A percentile compares a stretch with the other conserved stretches of the same genome.
Conservation (phyloP, 2,329 filamentous ascomycete genomes). For the Mycosphaerella arachidis region DNA sequence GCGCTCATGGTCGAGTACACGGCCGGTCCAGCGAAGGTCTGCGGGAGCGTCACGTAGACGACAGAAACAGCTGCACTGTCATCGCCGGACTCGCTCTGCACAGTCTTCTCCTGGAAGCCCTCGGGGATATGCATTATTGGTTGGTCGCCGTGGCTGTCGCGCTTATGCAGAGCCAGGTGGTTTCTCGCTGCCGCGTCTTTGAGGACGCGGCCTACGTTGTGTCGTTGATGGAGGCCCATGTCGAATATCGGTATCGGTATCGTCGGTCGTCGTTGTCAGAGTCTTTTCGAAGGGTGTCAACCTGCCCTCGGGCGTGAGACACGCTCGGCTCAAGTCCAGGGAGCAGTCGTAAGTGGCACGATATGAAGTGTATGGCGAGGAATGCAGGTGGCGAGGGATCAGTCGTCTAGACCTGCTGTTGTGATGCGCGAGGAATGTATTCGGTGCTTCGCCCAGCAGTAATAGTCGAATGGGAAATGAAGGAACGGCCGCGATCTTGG, state of each 20-base stretch:
- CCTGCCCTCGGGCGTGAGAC: conserved; percentile 1
- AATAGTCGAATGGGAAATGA: conserved; percentile 4
- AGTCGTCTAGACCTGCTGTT: conserved; percentile 14
- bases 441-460: conserved; percentile 2
- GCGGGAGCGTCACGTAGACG: conserved; percentile 52
- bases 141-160: conserved; percentile 24
- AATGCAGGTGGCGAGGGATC: conserved; percentile 13
- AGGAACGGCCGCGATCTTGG: conserved; percentile 14
- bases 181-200: conserved; percentile 24
- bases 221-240: conserved; percentile 30
- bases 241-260: conserved; percentile 1
- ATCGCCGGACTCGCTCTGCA: not conserved
- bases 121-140: conserved; percentile 27
- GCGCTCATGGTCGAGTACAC: conserved; percentile 28
- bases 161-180: conserved; percentile 24
- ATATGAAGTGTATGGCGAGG: conserved; percentile 8
- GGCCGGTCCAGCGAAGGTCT: conserved; percentile 48
- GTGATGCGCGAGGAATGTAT: conserved; percentile 9
- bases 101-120: conserved; percentile 17
- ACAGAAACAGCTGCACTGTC: conserved; percentile 33
- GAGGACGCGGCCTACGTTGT: conserved; percentile 29
- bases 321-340: not conserved
- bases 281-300: not conserved
- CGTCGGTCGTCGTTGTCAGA: conserved; percentile 5
- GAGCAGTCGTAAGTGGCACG: conserved; percentile 3